Evolutionary conservation across 148 eudicot genomes (phyloP).

Genomic region (Rhododendron ferrugineum): DNA sequence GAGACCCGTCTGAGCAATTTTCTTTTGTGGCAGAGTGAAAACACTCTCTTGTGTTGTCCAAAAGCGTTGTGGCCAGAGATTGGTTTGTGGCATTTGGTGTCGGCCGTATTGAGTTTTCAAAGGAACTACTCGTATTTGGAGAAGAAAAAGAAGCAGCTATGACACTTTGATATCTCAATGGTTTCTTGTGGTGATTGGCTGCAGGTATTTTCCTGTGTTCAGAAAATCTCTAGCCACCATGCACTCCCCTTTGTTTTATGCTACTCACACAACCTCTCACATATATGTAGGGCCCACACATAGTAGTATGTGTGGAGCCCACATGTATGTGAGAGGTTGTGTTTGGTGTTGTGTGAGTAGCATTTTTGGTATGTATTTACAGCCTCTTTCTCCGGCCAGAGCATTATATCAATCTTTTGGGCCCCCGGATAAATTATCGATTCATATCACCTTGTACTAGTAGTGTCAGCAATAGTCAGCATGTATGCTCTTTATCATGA

Average conservation of each 20-base stretch:
- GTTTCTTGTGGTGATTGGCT: neutral
- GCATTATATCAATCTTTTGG: neutral
- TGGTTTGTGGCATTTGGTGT: constrained; percentile 35
- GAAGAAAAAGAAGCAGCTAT: constrained; percentile 20
- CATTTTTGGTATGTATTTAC: no score
- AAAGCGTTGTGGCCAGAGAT: constrained; percentile 42
- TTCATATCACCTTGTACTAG: neutral
- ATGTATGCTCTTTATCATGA: neutral
- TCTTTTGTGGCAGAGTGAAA: constrained; percentile 31
- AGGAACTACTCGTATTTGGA: constrained; percentile 26
- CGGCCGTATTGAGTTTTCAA: constrained; percentile 33
- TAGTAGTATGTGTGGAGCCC: no score
- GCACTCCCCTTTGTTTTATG: neutral
- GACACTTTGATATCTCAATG: neutral
- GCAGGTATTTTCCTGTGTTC: neutral
- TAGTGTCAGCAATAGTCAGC: neutral
- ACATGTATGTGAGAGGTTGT: no score
- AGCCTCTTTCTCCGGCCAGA: neutral
- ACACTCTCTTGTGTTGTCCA: constrained; percentile 25
- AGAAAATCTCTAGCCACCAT: neutral
- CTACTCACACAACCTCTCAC: no score
- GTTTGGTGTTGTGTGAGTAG: no score
- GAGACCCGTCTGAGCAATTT: constrained; percentile 40
- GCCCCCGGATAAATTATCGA: neutral
- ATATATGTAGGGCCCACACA: no score